A percentile compares a stretch with the other conserved stretches of the same genome.
These are phyloP conservation scores for Herpetomonas tarakana DNA, from an alignment of 208 protist species.

Conservation along the genomic window DNA sequence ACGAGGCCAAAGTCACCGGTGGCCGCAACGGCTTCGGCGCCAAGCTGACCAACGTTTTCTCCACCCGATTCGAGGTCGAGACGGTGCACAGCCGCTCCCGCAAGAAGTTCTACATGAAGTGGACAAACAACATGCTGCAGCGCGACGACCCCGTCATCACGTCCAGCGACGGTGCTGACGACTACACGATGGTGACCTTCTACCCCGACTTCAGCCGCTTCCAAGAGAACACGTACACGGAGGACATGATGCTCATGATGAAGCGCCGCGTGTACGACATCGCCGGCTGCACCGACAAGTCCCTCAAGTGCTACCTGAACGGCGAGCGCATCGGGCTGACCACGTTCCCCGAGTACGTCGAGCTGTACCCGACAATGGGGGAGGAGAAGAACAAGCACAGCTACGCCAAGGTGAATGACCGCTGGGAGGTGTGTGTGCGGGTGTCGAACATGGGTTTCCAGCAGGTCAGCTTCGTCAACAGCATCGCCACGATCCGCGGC, in stretches of 20 bases:
- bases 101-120: constrained; percentile 96
- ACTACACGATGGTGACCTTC: constrained; percentile 99
- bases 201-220: constrained; percentile 98
- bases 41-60: constrained; percentile 99
- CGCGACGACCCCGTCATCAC: constrained; percentile 91
- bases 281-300: constrained; percentile 94
- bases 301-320: constrained; percentile 97
- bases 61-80: constrained; percentile 96
- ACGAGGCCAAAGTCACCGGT: constrained; percentile 96
- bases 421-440: constrained; percentile 98
- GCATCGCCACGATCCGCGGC: constrained; percentile 98
- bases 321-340: constrained; percentile 90
- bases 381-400: constrained; percentile 75
- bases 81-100: constrained; percentile 91
- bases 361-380: constrained; percentile 93
- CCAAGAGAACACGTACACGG: constrained; percentile 93
- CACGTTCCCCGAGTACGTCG: constrained; percentile 98
- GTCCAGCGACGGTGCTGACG: constrained; percentile 66
- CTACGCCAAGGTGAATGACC: constrained; percentile 88
- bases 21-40: constrained; percentile 98
- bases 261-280: constrained; percentile 99
- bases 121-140: constrained; percentile 97
- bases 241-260: constrained; percentile 97
- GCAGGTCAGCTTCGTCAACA: constrained; percentile 99
- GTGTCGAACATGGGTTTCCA: constrained; percentile 94